A percentile compares a stretch with the other conserved stretches of the same genome.
Evolutionary conservation across 2,329 filamentous ascomycete genomes (phyloP).

Genomic region (Verruconis gallopava): DNA sequence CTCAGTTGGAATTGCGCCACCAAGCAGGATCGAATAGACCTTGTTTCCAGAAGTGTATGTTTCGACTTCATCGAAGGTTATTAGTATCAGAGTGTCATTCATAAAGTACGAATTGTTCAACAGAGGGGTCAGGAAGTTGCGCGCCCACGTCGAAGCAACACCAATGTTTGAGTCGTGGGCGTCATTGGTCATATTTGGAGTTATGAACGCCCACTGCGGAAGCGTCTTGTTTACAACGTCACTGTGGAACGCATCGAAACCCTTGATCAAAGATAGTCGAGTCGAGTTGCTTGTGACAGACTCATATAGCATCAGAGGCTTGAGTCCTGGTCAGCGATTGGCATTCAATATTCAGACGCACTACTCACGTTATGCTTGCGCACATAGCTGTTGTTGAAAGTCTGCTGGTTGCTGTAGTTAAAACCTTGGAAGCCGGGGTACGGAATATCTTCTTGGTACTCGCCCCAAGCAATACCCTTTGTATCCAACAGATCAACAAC

Average conservation of each 20-base stretch:
- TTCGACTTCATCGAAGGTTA: slow-evolving; percentile 71
- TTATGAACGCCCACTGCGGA: slow-evolving; percentile 62
- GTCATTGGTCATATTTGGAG: slow-evolving; percentile 40
- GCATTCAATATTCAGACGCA: too few relatives aligned
- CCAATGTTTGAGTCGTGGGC: slow-evolving; percentile 51
- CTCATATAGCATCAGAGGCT: slow-evolving; percentile 48
- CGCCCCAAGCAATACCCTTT: slow-evolving; percentile 33
- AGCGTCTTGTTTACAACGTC: slow-evolving; percentile 52
- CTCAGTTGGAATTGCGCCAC: slow-evolving; percentile 48
- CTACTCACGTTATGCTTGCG: slow-evolving; percentile 86
- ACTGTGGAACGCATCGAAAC: slow-evolving; percentile 53
- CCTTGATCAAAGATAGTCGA: slow-evolving; percentile 59
- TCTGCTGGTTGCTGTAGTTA: slow-evolving; percentile 50
- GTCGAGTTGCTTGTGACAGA: slow-evolving; percentile 43
- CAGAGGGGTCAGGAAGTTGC: slow-evolving; percentile 56
- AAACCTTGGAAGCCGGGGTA: slow-evolving; percentile 58
- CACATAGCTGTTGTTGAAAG: slow-evolving; percentile 60
- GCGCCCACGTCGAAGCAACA: slow-evolving; percentile 54
- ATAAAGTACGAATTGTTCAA: slow-evolving; percentile 58
- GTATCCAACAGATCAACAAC: slow-evolving; percentile 31
- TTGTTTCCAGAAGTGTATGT: slow-evolving; percentile 54
- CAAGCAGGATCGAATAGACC: slow-evolving; percentile 58
- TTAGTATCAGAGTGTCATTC: slow-evolving; percentile 59
- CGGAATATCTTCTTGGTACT: slow-evolving; percentile 69
- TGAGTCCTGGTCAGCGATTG: too few relatives aligned